Percentiles rank a stretch among this genome's conserved stretches.
These are phyloP conservation scores for Hypoxylon lienhwacheense DNA, from an alignment of 495 filamentous ascomycete species.

Conservation along the genomic window DNA sequence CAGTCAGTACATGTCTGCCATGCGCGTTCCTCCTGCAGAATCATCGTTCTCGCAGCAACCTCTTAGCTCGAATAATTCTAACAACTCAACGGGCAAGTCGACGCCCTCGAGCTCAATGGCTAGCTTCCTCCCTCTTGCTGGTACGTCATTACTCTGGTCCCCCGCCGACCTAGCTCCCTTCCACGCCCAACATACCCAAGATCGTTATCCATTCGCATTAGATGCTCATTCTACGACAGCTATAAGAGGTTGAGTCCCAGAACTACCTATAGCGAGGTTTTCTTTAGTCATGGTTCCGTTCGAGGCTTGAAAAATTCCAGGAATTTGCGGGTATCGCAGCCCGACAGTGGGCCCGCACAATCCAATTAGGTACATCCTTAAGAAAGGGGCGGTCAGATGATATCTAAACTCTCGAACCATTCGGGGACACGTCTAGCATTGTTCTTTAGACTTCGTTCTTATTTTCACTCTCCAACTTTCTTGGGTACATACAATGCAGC, in stretches of 20 bases:
- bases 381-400: too few species aligned
- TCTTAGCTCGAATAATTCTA: slow-evolving; percentile 21
- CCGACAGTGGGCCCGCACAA: too few species aligned
- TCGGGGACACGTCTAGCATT: too few species aligned
- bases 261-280: neutral
- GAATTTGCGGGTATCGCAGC: too few species aligned
- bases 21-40: slow-evolving; percentile 40
- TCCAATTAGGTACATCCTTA: too few species aligned
- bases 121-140: slow-evolving; percentile 39
- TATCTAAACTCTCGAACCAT: too few species aligned
- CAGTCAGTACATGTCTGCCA: slow-evolving; percentile 27
- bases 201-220: slow-evolving; percentile 46
- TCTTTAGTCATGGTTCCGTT: neutral
- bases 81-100: slow-evolving; percentile 28
- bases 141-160: slow-evolving; percentile 45
- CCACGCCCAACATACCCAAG: slow-evolving; percentile 37
- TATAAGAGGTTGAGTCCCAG: slow-evolving; percentile 33
- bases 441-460: slow-evolving; percentile 1
- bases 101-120: slow-evolving; percentile 32
- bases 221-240: slow-evolving; percentile 47
- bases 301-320: too few species aligned
- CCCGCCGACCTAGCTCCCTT: slow-evolving; percentile 36
- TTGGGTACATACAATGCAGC: slow-evolving; percentile 21
- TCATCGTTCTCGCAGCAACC: slow-evolving; percentile 35
- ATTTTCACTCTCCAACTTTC: slow-evolving; percentile 8